Evolutionary conservation across 495 filamentous ascomycete species (phyloP).

Genomic region (Letharia lupina): DNA sequence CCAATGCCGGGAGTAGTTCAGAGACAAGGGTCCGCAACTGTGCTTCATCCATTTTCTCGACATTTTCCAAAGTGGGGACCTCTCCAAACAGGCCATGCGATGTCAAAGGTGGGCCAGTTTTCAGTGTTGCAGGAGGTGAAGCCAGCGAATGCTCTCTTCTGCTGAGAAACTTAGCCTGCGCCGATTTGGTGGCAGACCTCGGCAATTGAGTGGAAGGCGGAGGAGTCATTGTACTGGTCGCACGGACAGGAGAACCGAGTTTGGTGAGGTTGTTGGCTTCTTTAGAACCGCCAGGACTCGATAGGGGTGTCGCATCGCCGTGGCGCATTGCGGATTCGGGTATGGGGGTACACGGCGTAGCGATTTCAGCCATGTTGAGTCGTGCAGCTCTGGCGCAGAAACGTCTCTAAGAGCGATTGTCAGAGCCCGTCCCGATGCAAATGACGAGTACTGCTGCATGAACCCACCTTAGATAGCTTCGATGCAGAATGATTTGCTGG

Average conservation of each 20-base stretch:
- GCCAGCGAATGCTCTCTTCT: slow-evolving; percentile 23
- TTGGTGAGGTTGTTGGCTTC: not conserved
- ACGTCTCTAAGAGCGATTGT: not conserved
- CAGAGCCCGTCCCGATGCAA: not conserved
- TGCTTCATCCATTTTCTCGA: slow-evolving; percentile 50
- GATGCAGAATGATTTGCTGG: not conserved
- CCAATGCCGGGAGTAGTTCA: slow-evolving; percentile 43
- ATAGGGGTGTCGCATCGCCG: slow-evolving; percentile 18
- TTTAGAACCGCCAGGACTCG: slow-evolving; percentile 29
- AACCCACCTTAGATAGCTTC: not conserved
- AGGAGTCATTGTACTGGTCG: slow-evolving; percentile 51
- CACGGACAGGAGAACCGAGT: slow-evolving; percentile 23
- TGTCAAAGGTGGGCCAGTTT: slow-evolving; percentile 42
- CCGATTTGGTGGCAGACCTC: slow-evolving; percentile 24
- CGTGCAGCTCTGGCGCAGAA: not conserved
- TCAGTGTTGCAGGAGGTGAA: slow-evolving; percentile 53
- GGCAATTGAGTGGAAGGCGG: slow-evolving; percentile 65
- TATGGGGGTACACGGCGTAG: slow-evolving; percentile 22
- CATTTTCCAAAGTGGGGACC: slow-evolving; percentile 53
- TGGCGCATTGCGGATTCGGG: slow-evolving; percentile 17
- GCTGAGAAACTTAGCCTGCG: slow-evolving; percentile 4
- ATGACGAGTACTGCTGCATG: not conserved
- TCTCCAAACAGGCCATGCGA: slow-evolving; percentile 35
- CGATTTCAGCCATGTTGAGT: slow-evolving; percentile 21
- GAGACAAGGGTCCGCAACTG: slow-evolving; percentile 55